These are phyloP conservation scores for Lactifluus piperatus DNA, from an alignment of 768 basidiomycete species.

Conservation along the genomic window DNA sequence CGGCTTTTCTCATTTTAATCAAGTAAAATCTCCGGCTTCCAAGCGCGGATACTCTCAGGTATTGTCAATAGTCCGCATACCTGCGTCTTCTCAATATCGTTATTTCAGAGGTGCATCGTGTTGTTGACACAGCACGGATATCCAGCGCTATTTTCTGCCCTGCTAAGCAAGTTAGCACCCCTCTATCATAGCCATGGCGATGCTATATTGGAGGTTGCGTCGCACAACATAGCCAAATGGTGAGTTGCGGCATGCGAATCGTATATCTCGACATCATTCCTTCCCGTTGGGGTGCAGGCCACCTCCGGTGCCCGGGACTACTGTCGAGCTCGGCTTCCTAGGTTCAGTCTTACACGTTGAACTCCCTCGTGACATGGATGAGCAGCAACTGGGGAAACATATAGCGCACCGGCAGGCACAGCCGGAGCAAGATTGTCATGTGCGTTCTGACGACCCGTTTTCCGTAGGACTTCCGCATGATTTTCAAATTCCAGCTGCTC, in stretches of 20 bases:
- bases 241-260: conserved; percentile 29
- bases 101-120: conserved; percentile 62
- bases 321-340: conserved; percentile 75
- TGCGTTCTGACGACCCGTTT: background rate
- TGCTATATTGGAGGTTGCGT: conserved; percentile 78
- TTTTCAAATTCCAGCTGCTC: conserved; percentile 41
- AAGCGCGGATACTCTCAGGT: conserved; percentile 82
- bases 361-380: conserved; percentile 58
- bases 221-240: conserved; percentile 81
- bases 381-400: conserved; percentile 63
- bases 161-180: conserved; percentile 64
- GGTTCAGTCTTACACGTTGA: conserved; percentile 67
- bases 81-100: conserved; percentile 16
- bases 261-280: conserved; percentile 8
- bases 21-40: conserved; percentile 50
- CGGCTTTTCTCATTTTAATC: conserved; percentile 72
- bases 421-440: conserved; percentile 17
- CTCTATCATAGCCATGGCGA: conserved; percentile 63
- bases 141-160: conserved; percentile 69
- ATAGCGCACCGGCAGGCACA: conserved; percentile 27
- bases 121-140: conserved; percentile 74
- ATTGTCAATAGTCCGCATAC: background rate
- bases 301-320: conserved; percentile 56
- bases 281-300: conserved; percentile 54
- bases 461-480: background rate